Percentiles rank a stretch among this genome's conserved stretches.
Conservation (phyloP, 805 yeast genomes). For the Lipomyces mesembrius region DNA sequence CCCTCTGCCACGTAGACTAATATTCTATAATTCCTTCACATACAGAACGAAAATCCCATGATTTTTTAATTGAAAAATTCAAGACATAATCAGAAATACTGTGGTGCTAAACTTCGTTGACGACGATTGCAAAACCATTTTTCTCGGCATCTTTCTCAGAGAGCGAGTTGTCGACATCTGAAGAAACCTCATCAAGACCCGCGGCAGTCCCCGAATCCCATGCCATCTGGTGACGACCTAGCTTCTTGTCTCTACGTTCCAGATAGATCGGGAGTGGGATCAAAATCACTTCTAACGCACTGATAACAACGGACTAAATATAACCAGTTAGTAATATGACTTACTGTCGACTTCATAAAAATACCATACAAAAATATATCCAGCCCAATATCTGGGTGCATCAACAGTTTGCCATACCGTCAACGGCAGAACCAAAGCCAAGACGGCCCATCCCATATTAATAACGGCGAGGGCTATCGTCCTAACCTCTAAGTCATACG, state of each 20-base stretch:
- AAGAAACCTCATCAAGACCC: conserved; percentile 45
- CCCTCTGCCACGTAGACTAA: too few species aligned
- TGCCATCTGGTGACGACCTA: conserved; percentile 22
- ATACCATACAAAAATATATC: conserved; percentile 21
- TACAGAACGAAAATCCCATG: too few species aligned
- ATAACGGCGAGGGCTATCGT: conserved; percentile 27
- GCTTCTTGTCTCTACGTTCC: conserved; percentile 26
- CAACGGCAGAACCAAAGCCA: conserved; percentile 29
- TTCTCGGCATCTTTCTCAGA: background rate
- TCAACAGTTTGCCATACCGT: conserved; percentile 35
- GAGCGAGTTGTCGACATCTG: background rate
- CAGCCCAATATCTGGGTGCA: conserved; percentile 27
- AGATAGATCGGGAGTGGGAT: conserved; percentile 26
- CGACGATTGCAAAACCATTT: background rate
- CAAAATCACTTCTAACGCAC: conserved; percentile 26
- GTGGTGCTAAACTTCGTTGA: background rate
- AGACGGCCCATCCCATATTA: conserved; percentile 25
- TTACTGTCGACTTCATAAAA: conserved; percentile 5
- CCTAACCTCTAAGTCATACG: conserved; percentile 31
- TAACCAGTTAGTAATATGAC: conserved; percentile 1
- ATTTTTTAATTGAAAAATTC: too few species aligned
- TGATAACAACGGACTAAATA: conserved; percentile 12
- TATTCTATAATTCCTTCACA: too few species aligned
- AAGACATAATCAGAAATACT: too few species aligned
- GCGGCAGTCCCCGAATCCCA: background rate